Base-by-base conservation (phyloP, 805 yeast species). In the Ogataea nonfermentans region DNA sequence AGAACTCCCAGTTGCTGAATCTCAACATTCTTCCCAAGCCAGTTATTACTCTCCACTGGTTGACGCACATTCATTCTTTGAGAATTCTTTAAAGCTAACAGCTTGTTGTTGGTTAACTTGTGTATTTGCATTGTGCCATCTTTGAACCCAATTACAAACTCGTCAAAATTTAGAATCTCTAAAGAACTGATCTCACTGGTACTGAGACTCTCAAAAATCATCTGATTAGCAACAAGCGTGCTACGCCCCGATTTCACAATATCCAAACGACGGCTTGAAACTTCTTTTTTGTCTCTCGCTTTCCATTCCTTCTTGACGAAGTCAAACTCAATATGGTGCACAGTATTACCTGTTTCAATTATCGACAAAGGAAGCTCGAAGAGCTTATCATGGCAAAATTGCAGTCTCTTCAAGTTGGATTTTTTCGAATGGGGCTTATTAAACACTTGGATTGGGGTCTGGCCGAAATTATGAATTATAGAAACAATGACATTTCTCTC, bases 391-490 rank as follows among this genome's bases (percentile, higher is more conserved):
- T 57, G 35, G 17, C 67, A 67, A 24, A 67, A 52, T 25, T 56
- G 55, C 2, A 80, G 62, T 19, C 59, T 40, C 15, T 65, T 61
- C n/a, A 65, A 48, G 0, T 62, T 60, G 2, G 67, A 75, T 39
- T 71, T 67, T 17, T 55, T 47, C 1, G 84, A 81, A 59, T 88
- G 96, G 0, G 89, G 82, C 36, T 72, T 73, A 12, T 64, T 66
- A 51, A 89, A 86, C 9, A 89, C 64, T 50, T 83, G 85, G 34
- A 74, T 55, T 1, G 96, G 96, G 0, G 95, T 88, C 56, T 88
- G 96, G 0, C 96, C 96, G 68, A 88, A 88, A 60, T 88, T 88
- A 56, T 89, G 93, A 36, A 88, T 88, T 51, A 84, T 84, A 2
- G 95, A 90, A 15, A 87, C 83, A 3, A 84, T 71, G 1, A 95